Evolutionary conservation across 2,329 filamentous ascomycete genomes (phyloP), one percentile per base, ranked within the genome.

Genomic region (Curvularia verruculosa): DNA sequence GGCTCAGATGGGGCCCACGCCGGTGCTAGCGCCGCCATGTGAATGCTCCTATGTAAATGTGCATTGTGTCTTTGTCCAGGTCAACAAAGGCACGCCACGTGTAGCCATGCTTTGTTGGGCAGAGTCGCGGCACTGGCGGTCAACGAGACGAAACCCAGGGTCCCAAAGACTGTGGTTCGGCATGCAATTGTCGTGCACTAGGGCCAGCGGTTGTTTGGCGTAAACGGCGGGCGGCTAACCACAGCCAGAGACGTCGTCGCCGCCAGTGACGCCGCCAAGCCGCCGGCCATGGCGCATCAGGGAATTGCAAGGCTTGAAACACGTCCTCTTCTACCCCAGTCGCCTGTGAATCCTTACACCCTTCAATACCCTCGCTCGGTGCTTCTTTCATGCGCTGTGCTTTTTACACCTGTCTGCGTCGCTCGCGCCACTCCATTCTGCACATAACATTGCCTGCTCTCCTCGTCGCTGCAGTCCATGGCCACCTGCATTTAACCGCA

Each of bases 231-330:
- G 56, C 56, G 59, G 48, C 31, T 58, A 49, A 43, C 54, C 15
- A 49, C 26, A 23, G 43, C 31, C 31, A 34, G 31, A 15, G 31
- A 12, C 6, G 7, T 36, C 39, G 23, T 52, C 47, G 24, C 23
- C 49, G 58, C 59, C 49, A 54, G 52, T 61, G 59, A 61, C 56
- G 59, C 41, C 34, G 59, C 59, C 59, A 61, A 60, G 59, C 39
- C 47, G 31, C 23, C 39, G 41, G 37, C 37, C 36, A 44, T 19
- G 49, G 52, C 56, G 52, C 47, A 55, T 49, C 59, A 61, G 49
- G 58, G 52, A 61, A 59, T 43, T 47, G 43, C 49, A 51, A 59
- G 54, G 52, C 52, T 49, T 61, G 56, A 61, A 59, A 61, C 56
- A 59, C 56, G 56, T 56, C 43, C 49, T 37, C 44, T 28, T 37